Base-by-base conservation (phyloP, 164 flowering plant genomes). In the Annona squamosa region DNA sequence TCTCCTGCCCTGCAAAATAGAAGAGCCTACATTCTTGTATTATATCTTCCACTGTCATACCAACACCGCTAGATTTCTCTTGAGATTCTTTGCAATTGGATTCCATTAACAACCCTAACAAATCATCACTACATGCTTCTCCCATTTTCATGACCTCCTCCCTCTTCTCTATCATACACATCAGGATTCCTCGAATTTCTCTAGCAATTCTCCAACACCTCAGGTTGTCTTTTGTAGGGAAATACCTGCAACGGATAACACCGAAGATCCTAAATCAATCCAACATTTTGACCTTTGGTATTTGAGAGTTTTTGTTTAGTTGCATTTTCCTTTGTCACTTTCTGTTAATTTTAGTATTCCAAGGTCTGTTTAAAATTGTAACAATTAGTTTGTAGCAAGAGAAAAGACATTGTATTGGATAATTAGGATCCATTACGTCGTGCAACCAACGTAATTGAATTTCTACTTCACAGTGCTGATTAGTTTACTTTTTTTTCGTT, bases 1-100 rank as follows among this genome's bases (percentile, higher is more conserved):
- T 86, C 65, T 86, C 89, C 70, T 83, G 82, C 16, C 86, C 86
- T 4, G 86, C 87, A 46, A 85, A 73, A 74, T 76, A 71, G 74
- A 76, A 71, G 5, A 76, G 41, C 74, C 78, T 84, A 65, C 88
- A 86, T 63, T 84, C 86, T 41, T 81, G 84, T 7, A 86, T 81
- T 13, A 86, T 81, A 43, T 74, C 76, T 3, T 86, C 88, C 12
- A 74, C 71, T 18, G 77, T 82, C 81, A 86, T 75, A 13, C 85
- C 44, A 19, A n/a, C 56, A 43, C 52, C 44, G 18, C 59, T 52
- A 4, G 61, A 59, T 17, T 71, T 12, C 57, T 74, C 19, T 7
- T 74, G 56, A n/a, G 19, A 17, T 18, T 57, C 67, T 1, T 61
- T 59, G 9, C 26, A 42, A 66, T 73, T 73, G 46, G 73, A 71